These are phyloP conservation scores for Pythium grandisporangium DNA, from an alignment of 352 stramenopile genomes.

Conservation along the genomic window DNA sequence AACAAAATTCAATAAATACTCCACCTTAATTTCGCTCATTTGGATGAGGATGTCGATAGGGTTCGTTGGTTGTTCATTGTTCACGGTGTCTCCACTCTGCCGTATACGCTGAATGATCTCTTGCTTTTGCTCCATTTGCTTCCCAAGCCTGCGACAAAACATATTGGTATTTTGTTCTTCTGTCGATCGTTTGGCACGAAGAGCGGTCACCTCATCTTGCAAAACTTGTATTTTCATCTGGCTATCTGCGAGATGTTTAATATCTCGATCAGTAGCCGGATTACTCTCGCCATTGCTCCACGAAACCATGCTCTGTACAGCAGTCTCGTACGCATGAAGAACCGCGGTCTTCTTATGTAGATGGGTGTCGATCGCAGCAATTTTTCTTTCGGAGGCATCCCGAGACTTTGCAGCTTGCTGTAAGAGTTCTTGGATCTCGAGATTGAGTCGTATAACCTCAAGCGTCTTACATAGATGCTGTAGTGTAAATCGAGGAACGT, in stretches of 20 bases:
- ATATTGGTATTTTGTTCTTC: background rate
- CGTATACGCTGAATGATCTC: conserved; percentile 25
- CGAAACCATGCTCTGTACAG: conserved; percentile 32
- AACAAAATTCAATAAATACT: background rate
- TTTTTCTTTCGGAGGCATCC: conserved; percentile 14
- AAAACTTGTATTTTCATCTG: background rate
- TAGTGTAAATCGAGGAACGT: conserved; percentile 19
- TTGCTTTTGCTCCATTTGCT: conserved; percentile 29
- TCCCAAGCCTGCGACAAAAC: conserved; percentile 2
- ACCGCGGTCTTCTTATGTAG: conserved; percentile 17
- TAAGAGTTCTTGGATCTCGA: conserved; percentile 41
- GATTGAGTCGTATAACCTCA: conserved; percentile 37
- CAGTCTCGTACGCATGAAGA: conserved; percentile 15
- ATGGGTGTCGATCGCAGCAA: conserved; percentile 16
- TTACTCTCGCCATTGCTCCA: conserved; percentile 6
- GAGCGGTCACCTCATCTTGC: background rate
- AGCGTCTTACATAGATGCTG: conserved; percentile 31
- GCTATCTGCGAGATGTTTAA: background rate
- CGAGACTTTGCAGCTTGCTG: conserved; percentile 10
- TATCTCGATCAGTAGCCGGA: background rate
- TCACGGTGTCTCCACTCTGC: conserved; percentile 9
- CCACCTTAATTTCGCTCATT: conserved; percentile 48
- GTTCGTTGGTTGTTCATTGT: conserved; percentile 13
- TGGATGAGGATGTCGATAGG: conserved; percentile 38
- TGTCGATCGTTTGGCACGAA: background rate